phyloP scores from a whole-genome alignment of 495 filamentous ascomycete species.

The Neurospora sp. region DNA sequence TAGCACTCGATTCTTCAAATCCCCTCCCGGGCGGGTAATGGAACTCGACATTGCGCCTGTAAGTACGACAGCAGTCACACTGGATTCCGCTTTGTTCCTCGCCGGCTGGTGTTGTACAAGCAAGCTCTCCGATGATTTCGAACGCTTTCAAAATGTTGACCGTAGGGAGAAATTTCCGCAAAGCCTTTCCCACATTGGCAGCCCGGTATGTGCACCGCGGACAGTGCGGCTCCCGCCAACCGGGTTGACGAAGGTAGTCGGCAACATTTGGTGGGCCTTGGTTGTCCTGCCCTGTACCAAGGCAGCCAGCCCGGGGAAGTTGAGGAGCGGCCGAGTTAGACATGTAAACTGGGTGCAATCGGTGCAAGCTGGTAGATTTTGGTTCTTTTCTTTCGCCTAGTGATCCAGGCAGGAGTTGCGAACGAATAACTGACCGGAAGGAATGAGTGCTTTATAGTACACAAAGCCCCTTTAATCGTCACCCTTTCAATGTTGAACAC shows the following conservation, averaged over 20 bases:
- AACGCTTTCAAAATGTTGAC: neutral
- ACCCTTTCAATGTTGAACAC: neutral
- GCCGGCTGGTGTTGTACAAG: neutral
- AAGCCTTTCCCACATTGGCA: neutral
- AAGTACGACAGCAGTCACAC: neutral
- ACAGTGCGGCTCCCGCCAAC: neutral
- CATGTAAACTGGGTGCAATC: neutral
- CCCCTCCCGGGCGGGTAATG: neutral
- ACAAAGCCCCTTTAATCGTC: neutral
- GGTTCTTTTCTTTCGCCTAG: neutral
- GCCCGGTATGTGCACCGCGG: neutral
- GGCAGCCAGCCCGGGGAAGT: neutral
- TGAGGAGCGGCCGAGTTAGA: neutral
- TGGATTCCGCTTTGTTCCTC: neutral
- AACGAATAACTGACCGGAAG: neutral
- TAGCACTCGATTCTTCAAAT: neutral
- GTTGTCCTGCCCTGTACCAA: neutral
- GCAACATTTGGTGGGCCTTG: neutral
- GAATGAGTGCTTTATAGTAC: neutral
- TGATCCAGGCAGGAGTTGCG: neutral
- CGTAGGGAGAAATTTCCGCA: neutral
- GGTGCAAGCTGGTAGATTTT: neutral
- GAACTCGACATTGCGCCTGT: neutral
- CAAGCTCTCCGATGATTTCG: neutral
- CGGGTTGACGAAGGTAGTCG: neutral